A percentile compares a stretch with the other conserved stretches of the same genome.
These are phyloP conservation scores for Starmerella sp. DNA, from an alignment of 805 yeast genomes.

Conservation along the genomic window DNA sequence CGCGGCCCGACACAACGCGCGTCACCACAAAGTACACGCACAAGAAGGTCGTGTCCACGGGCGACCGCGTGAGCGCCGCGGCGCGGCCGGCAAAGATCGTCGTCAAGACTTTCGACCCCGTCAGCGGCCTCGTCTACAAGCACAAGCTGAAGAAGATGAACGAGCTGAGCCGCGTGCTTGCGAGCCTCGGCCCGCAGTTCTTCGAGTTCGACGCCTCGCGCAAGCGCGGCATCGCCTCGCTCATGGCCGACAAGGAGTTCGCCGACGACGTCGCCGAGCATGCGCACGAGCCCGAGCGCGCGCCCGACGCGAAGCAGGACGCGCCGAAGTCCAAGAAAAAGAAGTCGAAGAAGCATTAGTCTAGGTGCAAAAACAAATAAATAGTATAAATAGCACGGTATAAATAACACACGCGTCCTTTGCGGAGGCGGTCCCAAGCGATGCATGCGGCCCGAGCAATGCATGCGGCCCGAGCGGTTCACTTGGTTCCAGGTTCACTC, in stretches of 20 bases:
- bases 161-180: constrained; percentile 61
- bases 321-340: constrained; percentile 18
- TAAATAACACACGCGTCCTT: background rate
- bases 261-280: constrained; percentile 9
- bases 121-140: constrained; percentile 48
- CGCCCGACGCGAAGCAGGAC: background rate
- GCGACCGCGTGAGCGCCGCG: constrained; percentile 25
- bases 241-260: constrained; percentile 25
- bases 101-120: constrained; percentile 57
- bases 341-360: constrained; percentile 21
- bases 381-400: background rate
- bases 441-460: too few species aligned
- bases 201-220: constrained; percentile 20
- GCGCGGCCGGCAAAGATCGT: constrained; percentile 30
- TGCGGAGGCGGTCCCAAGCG: too few species aligned
- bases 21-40: constrained; percentile 32
- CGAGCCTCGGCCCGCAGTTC: constrained; percentile 48
- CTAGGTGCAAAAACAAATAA: background rate
- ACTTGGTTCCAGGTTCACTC: too few species aligned
- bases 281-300: constrained; percentile 6
- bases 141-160: constrained; percentile 51
- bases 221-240: constrained; percentile 26
- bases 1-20: constrained; percentile 33
- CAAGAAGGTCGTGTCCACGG: constrained; percentile 21
- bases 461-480: too few species aligned